phyloP scores from a whole-genome alignment of 148 eudicot species.

The Rhododendron kiyosumense region DNA sequence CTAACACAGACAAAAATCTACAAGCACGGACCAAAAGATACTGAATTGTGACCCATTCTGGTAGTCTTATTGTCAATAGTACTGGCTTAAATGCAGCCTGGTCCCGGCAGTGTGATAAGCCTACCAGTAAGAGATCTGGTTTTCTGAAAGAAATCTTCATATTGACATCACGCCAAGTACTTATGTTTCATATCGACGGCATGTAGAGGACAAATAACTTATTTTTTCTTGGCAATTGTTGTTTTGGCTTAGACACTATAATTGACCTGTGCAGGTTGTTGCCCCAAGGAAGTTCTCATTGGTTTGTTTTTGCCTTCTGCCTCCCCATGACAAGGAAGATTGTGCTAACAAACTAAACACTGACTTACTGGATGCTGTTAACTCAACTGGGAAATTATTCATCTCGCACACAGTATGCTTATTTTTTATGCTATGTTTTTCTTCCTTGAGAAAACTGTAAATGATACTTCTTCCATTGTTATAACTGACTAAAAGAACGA shows the following conservation, averaged over 20 bases:
- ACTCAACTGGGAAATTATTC: conserved; percentile 74
- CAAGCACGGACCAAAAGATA: neutral
- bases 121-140: neutral
- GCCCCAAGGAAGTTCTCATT: conserved; percentile 69
- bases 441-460: neutral
- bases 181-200: neutral
- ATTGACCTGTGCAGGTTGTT: conserved; percentile 49
- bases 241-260: conserved; percentile 1
- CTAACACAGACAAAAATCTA: neutral
- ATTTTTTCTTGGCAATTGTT: neutral
- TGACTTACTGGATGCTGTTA: conserved; percentile 70
- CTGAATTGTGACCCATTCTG: neutral
- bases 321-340: conserved; percentile 35
- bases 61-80: neutral
- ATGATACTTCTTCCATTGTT: neutral
- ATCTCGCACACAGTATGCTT: conserved; percentile 76
- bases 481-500: neutral
- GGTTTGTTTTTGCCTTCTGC: conserved; percentile 78
- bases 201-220: neutral
- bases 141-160: neutral
- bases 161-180: neutral
- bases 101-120: neutral
- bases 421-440: neutral
- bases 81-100: neutral
- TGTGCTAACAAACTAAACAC: conserved; percentile 55